These are phyloP conservation scores for Alternaria incomplexa DNA, from an alignment of 2,329 filamentous ascomycete genomes.

Conservation along the genomic window DNA sequence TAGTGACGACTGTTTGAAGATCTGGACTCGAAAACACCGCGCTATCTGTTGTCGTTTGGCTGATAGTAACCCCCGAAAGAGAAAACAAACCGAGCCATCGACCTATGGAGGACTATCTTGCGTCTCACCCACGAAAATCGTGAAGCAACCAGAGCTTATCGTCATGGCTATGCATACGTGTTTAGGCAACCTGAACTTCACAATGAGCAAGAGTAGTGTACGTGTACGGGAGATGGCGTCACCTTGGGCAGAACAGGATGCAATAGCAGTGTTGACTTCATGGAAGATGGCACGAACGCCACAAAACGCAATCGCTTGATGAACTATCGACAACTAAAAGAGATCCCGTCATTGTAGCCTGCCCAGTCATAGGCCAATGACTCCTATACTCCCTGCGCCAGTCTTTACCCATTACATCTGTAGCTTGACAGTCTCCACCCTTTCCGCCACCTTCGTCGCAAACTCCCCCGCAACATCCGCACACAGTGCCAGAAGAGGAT, in stretches of 20 bases:
- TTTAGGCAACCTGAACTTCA: neutral
- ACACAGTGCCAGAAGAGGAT: neutral
- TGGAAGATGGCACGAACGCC: neutral
- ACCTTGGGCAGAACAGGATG: neutral
- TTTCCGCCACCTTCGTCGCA: slow-evolving; percentile 2
- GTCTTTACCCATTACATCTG: slow-evolving; percentile 1
- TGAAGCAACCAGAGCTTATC: neutral
- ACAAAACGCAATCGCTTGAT: neutral
- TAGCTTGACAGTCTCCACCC: neutral
- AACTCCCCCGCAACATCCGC: slow-evolving; percentile 3
- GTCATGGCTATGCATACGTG: neutral
- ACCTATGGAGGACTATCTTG: neutral
- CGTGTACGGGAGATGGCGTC: neutral
- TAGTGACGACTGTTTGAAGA: neutral
- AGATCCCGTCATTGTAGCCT: neutral
- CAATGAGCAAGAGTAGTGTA: neutral
- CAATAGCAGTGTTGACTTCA: neutral
- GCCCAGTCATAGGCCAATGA: neutral
- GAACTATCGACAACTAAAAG: neutral
- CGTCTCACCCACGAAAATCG: neutral
- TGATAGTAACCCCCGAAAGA: neutral
- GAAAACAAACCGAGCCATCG: slow-evolving; percentile 1
- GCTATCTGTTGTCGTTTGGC: neutral
- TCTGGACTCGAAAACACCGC: neutral
- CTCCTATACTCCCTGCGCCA: neutral